phyloP scores from a whole-genome alignment of 1,284 basidiomycete species.

The Moesziomyces parantarcticus region DNA sequence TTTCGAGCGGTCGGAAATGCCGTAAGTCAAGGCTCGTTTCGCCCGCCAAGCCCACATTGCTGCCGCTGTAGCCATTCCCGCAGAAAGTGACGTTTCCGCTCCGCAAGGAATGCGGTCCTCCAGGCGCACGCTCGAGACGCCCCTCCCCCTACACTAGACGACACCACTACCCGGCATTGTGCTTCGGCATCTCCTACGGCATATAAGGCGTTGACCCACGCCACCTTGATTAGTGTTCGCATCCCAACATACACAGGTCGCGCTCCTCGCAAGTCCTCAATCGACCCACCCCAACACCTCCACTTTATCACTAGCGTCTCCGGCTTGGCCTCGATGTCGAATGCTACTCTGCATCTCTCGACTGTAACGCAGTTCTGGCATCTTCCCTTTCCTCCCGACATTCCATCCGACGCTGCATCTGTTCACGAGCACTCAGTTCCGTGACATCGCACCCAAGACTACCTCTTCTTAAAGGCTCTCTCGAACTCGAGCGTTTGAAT shows the following conservation, averaged over 20 bases:
- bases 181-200: background rate
- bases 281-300: background rate
- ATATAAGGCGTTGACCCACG: background rate
- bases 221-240: background rate
- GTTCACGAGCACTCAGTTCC: too few species aligned
- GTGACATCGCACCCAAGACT: background rate
- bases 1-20: background rate
- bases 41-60: background rate
- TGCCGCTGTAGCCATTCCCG: background rate
- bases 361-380: background rate
- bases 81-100: background rate
- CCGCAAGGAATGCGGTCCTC: background rate
- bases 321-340: slow-evolving; percentile 13
- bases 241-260: background rate
- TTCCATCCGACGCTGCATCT: background rate
- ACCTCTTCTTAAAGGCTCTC: background rate
- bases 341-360: background rate
- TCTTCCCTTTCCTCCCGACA: slow-evolving; percentile 2
- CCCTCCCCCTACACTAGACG: too few species aligned
- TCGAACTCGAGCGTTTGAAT: background rate
- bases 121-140: too few species aligned
- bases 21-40: background rate
- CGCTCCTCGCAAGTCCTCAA: background rate
- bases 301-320: background rate
- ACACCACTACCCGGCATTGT: too few species aligned